phyloP scores from a whole-genome alignment of 306 rosid genomes.

The Erythrophleum fordii region DNA sequence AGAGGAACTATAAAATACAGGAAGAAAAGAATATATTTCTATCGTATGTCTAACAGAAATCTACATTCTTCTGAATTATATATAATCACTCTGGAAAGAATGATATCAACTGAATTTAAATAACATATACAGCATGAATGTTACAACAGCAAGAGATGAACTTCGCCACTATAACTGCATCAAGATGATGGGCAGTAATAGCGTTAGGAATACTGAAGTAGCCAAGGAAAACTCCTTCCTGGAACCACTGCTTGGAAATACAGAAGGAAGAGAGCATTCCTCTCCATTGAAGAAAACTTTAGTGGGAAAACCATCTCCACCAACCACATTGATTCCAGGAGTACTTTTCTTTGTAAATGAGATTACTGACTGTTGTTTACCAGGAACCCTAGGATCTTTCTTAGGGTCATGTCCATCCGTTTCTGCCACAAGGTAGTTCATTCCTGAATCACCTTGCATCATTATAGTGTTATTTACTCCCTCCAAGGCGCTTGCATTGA shows the following conservation, averaged over 20 bases:
- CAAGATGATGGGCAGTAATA: conserved; percentile 47
- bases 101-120: conserved; percentile 33
- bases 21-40: conserved; percentile 33
- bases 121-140: conserved; percentile 36
- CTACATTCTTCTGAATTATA: conserved; percentile 42
- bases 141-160: background rate
- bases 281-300: conserved; percentile 94
- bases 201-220: conserved; percentile 40
- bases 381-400: conserved; percentile 89
- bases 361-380: conserved; percentile 93
- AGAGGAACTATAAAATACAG: background rate
- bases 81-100: conserved; percentile 39
- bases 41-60: conserved; percentile 20
- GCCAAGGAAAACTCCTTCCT: conserved; percentile 42
- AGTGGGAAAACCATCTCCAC: conserved; percentile 86
- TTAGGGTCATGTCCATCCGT: conserved; percentile 65
- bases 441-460: conserved; percentile 77
- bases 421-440: conserved; percentile 91
- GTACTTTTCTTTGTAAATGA: conserved; percentile 86
- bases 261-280: conserved; percentile 83
- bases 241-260: conserved; percentile 58
- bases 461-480: conserved; percentile 71
- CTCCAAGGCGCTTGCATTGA: conserved; percentile 64
- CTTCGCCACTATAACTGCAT: conserved; percentile 44
- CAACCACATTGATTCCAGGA: conserved; percentile 64